These are phyloP conservation scores for Cryptosporidium parvum DNA, from an alignment of 169 alveolate genomes.

Conservation along the genomic window DNA sequence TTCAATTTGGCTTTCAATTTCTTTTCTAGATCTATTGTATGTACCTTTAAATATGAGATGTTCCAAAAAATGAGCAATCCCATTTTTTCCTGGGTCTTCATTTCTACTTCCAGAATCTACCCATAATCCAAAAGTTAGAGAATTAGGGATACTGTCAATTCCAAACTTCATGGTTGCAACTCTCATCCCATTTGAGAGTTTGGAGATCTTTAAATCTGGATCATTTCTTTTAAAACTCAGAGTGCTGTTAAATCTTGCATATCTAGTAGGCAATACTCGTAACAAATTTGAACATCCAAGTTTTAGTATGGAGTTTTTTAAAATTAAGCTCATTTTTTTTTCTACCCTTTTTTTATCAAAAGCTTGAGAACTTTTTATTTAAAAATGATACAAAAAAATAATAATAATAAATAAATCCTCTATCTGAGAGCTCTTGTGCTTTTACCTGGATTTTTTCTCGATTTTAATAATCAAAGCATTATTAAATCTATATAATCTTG, in stretches of 20 bases:
- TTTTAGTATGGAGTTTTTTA: background rate
- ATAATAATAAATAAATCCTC: background rate
- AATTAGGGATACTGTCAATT: constrained; percentile 75
- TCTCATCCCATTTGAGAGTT: constrained; percentile 88
- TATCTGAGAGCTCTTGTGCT: background rate
- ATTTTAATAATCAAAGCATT: background rate
- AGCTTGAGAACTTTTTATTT: background rate
- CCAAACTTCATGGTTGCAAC: constrained; percentile 89
- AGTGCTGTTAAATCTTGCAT: background rate
- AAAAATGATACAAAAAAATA: background rate
- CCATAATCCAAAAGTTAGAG: constrained; percentile 94
- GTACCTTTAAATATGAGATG: constrained; percentile 97
- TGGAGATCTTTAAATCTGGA: constrained; percentile 77
- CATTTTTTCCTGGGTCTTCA: constrained; percentile 92
- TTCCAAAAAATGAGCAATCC: constrained; percentile 97
- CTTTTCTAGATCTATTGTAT: constrained; percentile 87
- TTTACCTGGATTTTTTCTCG: background rate
- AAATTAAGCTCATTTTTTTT: background rate
- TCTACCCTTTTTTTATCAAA: no score
- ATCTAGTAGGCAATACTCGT: background rate
- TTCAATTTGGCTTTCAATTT: constrained; percentile 95
- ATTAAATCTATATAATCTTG: background rate
- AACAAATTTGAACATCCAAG: constrained; percentile 6
- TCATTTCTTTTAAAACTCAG: constrained; percentile 3
- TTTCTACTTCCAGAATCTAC: constrained; percentile 95